Conservation (phyloP, 2,329 filamentous ascomycete species). For the Cordyceps pruinosa region DNA sequence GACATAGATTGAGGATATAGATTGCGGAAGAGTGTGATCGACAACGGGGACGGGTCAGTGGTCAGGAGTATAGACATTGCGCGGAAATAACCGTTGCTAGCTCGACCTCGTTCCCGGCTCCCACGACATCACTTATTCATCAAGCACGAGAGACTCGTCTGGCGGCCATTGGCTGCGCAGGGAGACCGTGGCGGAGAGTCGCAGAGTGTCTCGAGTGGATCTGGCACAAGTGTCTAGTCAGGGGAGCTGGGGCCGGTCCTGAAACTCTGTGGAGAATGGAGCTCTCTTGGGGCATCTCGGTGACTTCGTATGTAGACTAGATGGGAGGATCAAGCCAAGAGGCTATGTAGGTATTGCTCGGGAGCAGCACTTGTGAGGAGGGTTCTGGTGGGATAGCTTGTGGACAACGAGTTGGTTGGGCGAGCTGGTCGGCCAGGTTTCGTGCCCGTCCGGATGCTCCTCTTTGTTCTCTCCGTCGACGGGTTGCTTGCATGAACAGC, state of each 20-base stretch:
- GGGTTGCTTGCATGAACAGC: background rate
- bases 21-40: background rate
- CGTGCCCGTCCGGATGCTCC: too few relatives aligned
- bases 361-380: too few relatives aligned
- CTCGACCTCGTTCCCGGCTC: background rate
- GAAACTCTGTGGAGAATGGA: constrained; percentile 8
- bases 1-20: too few relatives aligned
- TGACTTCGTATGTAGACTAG: background rate
- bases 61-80: background rate
- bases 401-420: background rate
- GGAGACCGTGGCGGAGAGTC: background rate
- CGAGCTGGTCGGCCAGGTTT: background rate
- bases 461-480: too few relatives aligned
- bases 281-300: background rate
- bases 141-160: background rate
- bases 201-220: constrained; percentile 4
- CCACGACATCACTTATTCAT: background rate
- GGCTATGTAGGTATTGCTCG: too few relatives aligned
- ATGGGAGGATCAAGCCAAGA: too few relatives aligned
- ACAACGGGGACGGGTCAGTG: background rate
- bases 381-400: background rate
- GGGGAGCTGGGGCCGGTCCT: background rate
- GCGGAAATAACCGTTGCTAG: background rate
- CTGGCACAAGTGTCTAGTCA: constrained; percentile 1
- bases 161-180: too few relatives aligned